These are phyloP conservation scores for Zhuliangozyma blackwelliae DNA, from an alignment of 1,139 yeast species.

Conservation along the genomic window DNA sequence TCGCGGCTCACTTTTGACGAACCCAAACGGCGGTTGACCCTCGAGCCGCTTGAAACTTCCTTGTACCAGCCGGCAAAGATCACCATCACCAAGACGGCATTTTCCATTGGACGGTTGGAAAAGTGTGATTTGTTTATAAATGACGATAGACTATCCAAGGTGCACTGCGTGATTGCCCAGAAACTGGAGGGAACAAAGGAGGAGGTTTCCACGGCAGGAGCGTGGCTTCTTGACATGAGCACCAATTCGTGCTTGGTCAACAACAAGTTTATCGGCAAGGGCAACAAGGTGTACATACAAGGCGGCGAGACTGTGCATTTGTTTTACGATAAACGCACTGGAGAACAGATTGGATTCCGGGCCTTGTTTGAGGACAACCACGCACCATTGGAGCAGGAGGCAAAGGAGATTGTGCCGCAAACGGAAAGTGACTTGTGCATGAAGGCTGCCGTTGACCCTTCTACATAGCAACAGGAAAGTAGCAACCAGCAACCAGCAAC, in stretches of 20 bases:
- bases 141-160: conserved; percentile 76
- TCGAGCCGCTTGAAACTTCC: conserved; percentile 29
- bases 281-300: conserved; percentile 55
- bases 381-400: no score
- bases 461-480: no score
- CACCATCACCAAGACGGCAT: conserved; percentile 57
- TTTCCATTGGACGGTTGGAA: conserved; percentile 62
- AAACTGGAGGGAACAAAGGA: conserved; percentile 32
- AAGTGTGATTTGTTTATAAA: conserved; percentile 55
- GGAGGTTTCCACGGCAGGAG: conserved; percentile 66
- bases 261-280: conserved; percentile 53
- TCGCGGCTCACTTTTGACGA: conserved; percentile 1
- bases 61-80: conserved; percentile 36
- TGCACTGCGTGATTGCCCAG: conserved; percentile 63
- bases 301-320: conserved; percentile 65
- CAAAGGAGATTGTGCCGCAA: no score
- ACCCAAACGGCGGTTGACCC: conserved; percentile 13
- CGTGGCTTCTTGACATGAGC: conserved; percentile 81
- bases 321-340: conserved; percentile 53
- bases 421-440: no score
- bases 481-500: no score
- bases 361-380: conserved; percentile 28
- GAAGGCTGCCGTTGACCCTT: no score
- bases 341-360: conserved; percentile 49
- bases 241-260: conserved; percentile 78